These are phyloP conservation scores for Adenanthera pavonina DNA, from an alignment of 306 rosid species.

Conservation along the genomic window DNA sequence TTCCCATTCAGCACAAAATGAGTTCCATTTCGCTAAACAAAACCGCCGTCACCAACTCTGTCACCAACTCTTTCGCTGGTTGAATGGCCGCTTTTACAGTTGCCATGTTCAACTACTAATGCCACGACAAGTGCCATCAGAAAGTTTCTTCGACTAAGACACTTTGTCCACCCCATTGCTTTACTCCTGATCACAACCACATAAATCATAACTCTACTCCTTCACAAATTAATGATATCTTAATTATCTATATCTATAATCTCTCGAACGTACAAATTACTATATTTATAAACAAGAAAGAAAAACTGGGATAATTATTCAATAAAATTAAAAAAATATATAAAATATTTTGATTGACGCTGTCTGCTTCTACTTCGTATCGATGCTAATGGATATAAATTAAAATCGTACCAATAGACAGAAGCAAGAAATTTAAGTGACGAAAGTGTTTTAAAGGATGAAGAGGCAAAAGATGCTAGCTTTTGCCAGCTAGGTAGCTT, in stretches of 20 bases:
- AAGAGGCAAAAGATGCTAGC: constrained; percentile 1
- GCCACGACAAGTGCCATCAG: constrained; percentile 10
- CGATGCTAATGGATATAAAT: neutral
- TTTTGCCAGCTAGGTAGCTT: neutral
- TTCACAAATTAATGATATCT: neutral
- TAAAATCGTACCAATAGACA: neutral
- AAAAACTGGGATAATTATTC: neutral
- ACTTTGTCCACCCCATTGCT: constrained; percentile 30
- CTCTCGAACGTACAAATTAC: neutral
- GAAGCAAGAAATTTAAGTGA: neutral
- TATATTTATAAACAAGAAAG: too few species aligned
- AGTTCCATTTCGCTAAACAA: constrained; percentile 48
- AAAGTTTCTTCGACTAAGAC: neutral
- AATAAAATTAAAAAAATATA: neutral
- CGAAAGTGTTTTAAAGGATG: neutral
- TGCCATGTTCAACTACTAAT: constrained; percentile 17
- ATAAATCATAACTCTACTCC: constrained; percentile 17
- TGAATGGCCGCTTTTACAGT: constrained; percentile 4
- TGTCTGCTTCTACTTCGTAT: neutral
- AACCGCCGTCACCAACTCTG: neutral
- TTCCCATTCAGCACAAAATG: constrained; percentile 44
- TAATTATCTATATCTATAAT: neutral
- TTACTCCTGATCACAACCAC: neutral
- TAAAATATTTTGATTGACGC: neutral
- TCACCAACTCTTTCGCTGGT: neutral